Evolutionary conservation across 441 rosid species (phyloP).

Genomic region (Rhodomyrtus psidioides): DNA sequence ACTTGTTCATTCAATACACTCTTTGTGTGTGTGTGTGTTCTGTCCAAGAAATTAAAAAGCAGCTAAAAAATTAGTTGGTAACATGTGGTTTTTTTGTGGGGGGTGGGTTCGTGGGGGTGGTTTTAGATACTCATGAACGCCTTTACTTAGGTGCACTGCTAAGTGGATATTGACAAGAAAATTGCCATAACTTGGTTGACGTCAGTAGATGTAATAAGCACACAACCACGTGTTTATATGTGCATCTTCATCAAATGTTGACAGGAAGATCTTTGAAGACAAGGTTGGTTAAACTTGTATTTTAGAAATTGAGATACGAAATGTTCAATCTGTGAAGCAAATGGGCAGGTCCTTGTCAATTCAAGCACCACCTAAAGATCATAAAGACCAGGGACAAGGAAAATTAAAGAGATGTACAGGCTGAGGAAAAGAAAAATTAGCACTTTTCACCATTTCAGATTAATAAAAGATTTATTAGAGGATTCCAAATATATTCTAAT

Average conservation of each 20-base stretch:
- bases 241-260: neutral
- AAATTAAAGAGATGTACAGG: neutral
- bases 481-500: too few species aligned
- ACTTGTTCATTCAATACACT: neutral
- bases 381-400: neutral
- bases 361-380: neutral
- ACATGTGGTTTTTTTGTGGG: neutral
- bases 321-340: too few species aligned
- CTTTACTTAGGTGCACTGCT: neutral
- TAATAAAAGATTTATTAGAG: neutral
- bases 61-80: neutral
- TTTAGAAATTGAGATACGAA: too few species aligned
- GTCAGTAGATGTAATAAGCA: neutral
- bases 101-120: neutral
- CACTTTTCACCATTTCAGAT: neutral
- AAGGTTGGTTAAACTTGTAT: too few species aligned
- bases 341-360: neutral
- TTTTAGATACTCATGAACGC: neutral
- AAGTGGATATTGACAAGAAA: neutral
- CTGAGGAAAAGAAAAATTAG: neutral
- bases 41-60: neutral
- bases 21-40: neutral
- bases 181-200: neutral
- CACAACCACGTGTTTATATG: neutral
- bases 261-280: too few species aligned